Evolutionary conservation across 768 basidiomycete genomes (phyloP), one percentile per base, ranked within the genome.

Genomic region (Obba rivulosa): DNA sequence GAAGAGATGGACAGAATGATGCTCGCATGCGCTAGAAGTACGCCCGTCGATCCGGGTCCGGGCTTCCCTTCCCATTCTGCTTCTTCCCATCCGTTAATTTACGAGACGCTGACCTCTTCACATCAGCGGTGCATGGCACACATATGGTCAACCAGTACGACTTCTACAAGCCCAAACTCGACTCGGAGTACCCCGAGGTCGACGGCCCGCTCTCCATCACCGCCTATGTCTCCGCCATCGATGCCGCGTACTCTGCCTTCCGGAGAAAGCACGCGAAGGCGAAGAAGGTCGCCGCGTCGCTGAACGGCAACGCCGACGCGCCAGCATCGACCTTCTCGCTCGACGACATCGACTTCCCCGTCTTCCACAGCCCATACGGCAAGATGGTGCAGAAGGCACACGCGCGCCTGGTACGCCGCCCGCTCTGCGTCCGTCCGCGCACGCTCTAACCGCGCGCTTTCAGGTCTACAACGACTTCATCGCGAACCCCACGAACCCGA

Each of bases 131-230:
- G 56, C 96, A 97, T 69, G 95, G 94, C 21, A 92, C 84, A 43
- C 90, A 93, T 75, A 97, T 98, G 88, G 86, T 87, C 53, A 95
- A 99, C 74, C 91, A 86, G 0, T 97, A 95, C 69, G 96, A 99
- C 71, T 98, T 97, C 69, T 99, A 96, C 85, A 99, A 99, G 75
- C 96, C 96, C 41, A 85, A 91, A 59, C 83, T 98, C 18, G 83
- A 86, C 47, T 94, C 92, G 18, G 92, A 94, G 67, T 95, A 93
- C 67, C 96, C 96, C 51, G 88, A 90, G 59, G 95, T 99, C 42
- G 95, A 99, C 63, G 96, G 96, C 2, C 96, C 95, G 4, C 85
- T 95, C 39, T 95, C 96, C 8, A 88, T 96, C 50, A 88, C 90
- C 45, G 92, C 91, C 37, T 99, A 99, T 73, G 84, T 94, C 59